Base-by-base conservation (phyloP, 2,329 filamentous ascomycete genomes). In the Verruconis gallopava region DNA sequence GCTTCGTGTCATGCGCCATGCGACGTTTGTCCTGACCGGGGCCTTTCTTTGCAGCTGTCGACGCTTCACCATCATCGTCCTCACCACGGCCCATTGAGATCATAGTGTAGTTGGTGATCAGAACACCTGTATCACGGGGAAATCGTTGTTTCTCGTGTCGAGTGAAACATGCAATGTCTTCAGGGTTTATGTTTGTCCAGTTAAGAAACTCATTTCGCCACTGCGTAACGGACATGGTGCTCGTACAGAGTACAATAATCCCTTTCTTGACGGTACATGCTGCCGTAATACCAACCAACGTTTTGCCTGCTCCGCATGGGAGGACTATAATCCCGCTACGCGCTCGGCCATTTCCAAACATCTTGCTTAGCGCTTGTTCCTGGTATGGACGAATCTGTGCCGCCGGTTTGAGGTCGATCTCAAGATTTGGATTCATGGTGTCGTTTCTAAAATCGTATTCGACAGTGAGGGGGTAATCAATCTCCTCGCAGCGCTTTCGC, bases 51-150 rank as follows among this genome's bases (percentile, higher is more conserved):
- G 9, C 25, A 30, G 25, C 6, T n/a, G n/a, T n/a, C 9, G 30
- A 30, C 15, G 35, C 21, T 15, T 36, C 21, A 21, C 35, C 34
- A 15, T 25, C 36, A 30, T 30, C 25, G n/a, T 30, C 25, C 34
- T n/a, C 34, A 6, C 34, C 25, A 4, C 42, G 30, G 22, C 34
- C 25, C 37, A 91, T 84, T 5, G 85, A 93, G n/a, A 98, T 86
- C 91, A 98, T 98, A 45, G 85, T 91, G 61, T 98, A 98, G 1
- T 91, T 98, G 9, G 88, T 93, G 40, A 98, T 86, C 50, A 98
- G 93, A 49, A 98, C 88, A 56, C 91, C 91, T 1, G 91, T 93
- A 55, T 85, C 89, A 38, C 88, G 77, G 1, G 80, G 79, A 53
- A 98, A 94, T 40, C 72, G 71, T 44, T 80, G 78, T 62, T 98